These are phyloP conservation scores for Brassica cretica DNA, from an alignment of 345 rosid genomes.

Conservation along the genomic window DNA sequence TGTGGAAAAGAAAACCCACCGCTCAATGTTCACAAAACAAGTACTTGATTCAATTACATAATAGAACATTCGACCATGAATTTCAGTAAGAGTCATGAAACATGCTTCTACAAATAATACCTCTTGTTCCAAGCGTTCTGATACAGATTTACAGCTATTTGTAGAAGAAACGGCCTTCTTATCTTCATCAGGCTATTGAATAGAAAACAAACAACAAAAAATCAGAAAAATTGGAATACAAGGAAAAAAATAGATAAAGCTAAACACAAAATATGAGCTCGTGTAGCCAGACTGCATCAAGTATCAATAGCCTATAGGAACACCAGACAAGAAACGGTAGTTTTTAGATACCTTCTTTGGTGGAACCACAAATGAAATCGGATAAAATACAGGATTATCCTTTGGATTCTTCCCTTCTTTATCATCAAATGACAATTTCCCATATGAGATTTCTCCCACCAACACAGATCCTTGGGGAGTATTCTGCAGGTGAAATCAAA, in stretches of 20 bases:
- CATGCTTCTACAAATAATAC: constrained; percentile 44
- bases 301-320: constrained; percentile 10
- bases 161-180: constrained; percentile 62
- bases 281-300: constrained; percentile 21
- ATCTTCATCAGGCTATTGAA: constrained; percentile 70
- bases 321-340: constrained; percentile 1
- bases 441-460: constrained; percentile 77
- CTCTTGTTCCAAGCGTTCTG: constrained; percentile 85
- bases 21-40: background rate
- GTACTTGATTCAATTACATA: constrained; percentile 3
- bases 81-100: background rate
- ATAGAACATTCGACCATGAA: background rate
- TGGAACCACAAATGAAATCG: constrained; percentile 73
- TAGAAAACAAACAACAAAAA: background rate
- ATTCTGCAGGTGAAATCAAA: constrained; percentile 54
- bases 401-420: constrained; percentile 54
- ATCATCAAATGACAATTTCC: constrained; percentile 59
- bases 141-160: constrained; percentile 53
- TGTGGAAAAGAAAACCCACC: constrained; percentile 4
- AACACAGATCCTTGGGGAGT: constrained; percentile 80
- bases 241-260: background rate
- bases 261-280: constrained; percentile 13
- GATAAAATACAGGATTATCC: constrained; percentile 71
- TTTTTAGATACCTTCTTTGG: constrained; percentile 69
- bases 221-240: background rate